Evolutionary conservation across 768 basidiomycete genomes (phyloP).

Genomic region (Pleurotus pulmonarius): DNA sequence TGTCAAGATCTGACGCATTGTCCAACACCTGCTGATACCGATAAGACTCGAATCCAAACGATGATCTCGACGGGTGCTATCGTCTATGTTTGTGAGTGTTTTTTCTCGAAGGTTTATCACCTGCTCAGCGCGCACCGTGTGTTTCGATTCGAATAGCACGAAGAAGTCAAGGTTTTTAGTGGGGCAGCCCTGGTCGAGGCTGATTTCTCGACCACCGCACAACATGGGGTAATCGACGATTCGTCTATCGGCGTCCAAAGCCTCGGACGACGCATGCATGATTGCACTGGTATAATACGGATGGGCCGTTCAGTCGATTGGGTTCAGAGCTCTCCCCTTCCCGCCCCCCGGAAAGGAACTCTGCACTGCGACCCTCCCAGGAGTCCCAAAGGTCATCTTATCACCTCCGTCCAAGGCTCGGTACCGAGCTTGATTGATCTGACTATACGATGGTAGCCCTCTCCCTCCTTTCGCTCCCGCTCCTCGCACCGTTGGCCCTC

Average conservation of each 20-base stretch:
- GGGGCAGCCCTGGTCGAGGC: conserved; percentile 1
- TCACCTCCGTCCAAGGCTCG: neutral
- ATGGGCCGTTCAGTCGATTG: neutral
- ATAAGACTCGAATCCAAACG: too few species aligned
- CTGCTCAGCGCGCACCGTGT: conserved; percentile 1
- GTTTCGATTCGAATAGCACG: neutral
- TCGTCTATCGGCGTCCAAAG: neutral
- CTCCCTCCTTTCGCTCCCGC: neutral
- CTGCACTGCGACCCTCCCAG: neutral
- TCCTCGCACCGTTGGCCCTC: neutral
- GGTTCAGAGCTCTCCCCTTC: neutral
- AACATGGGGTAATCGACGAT: conserved; percentile 6
- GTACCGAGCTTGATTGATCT: too few species aligned
- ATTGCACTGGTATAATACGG: neutral
- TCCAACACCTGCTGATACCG: too few species aligned
- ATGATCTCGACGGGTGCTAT: neutral
- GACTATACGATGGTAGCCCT: neutral
- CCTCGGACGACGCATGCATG: neutral
- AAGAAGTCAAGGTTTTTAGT: neutral
- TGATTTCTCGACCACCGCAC: neutral
- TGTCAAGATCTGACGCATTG: too few species aligned
- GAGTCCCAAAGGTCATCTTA: neutral
- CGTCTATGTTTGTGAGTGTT: conserved; percentile 1
- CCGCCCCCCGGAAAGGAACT: neutral
- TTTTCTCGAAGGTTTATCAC: neutral